Evolutionary conservation across 2,329 filamentous ascomycete species (phyloP).

Genomic region (Dactylellina leptospora): DNA sequence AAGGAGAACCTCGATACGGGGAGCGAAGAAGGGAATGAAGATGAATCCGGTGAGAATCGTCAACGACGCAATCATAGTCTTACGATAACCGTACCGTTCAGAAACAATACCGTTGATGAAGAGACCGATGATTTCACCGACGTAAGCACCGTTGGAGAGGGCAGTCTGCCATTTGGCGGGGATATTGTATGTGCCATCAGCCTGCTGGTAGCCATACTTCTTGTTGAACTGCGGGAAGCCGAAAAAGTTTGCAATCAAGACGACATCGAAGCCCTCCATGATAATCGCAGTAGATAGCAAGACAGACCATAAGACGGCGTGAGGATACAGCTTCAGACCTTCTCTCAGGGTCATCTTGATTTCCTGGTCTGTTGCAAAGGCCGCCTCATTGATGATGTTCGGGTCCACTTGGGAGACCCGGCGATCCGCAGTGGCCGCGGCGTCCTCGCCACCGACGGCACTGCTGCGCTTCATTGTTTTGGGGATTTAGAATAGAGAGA

Average conservation of each 20-base stretch:
- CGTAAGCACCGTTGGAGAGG: constrained; percentile 64
- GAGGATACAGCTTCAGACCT: constrained; percentile 54
- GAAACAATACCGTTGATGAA: constrained; percentile 54
- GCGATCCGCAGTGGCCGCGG: background rate
- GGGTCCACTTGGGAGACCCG: constrained; percentile 1
- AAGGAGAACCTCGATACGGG: constrained; percentile 58
- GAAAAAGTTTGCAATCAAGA: constrained; percentile 60
- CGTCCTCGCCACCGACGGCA: constrained; percentile 15
- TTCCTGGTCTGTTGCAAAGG: constrained; percentile 62
- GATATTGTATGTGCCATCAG: constrained; percentile 66
- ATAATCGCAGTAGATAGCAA: constrained; percentile 64
- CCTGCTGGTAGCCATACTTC: constrained; percentile 67
- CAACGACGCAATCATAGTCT: constrained; percentile 53
- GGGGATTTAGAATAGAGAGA: constrained; percentile 1
- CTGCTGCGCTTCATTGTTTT: constrained; percentile 23
- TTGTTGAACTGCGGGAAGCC: constrained; percentile 68
- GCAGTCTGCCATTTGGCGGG: constrained; percentile 71
- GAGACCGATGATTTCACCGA: constrained; percentile 54
- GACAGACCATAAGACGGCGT: constrained; percentile 65
- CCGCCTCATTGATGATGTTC: constrained; percentile 26
- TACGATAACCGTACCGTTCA: constrained; percentile 54
- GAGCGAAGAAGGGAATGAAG: constrained; percentile 57
- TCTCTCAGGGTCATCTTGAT: constrained; percentile 74
- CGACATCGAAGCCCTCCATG: constrained; percentile 62
- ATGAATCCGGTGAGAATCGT: constrained; percentile 55